These are phyloP conservation scores for Carnegiea gigantea DNA, from an alignment of 179 eudicot species.

Conservation along the genomic window DNA sequence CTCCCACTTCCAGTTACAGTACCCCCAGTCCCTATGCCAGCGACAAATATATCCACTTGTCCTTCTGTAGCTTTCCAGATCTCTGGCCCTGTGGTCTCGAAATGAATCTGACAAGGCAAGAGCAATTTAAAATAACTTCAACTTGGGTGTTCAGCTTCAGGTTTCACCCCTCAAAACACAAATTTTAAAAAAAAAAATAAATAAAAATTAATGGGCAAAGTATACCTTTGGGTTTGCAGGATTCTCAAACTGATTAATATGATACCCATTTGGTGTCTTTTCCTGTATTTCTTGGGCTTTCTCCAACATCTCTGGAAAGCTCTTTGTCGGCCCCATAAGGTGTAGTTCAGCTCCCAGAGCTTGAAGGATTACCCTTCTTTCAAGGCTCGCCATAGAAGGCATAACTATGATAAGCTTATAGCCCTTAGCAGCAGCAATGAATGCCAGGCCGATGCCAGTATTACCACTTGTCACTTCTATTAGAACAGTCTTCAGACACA, in stretches of 20 bases:
- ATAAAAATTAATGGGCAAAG: background rate
- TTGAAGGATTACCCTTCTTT: slow-evolving; percentile 57
- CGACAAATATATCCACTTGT: slow-evolving; percentile 71
- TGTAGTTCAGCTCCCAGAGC: slow-evolving; percentile 74
- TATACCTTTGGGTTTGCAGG: slow-evolving; percentile 62
- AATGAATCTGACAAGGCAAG: slow-evolving; percentile 49
- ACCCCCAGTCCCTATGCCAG: slow-evolving; percentile 88
- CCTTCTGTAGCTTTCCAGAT: slow-evolving; percentile 77
- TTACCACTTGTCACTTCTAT: slow-evolving; percentile 74
- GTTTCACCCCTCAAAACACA: background rate
- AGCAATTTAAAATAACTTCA: background rate
- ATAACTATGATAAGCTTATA: slow-evolving; percentile 65
- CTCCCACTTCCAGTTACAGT: slow-evolving; percentile 74
- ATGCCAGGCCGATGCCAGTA: slow-evolving; percentile 79
- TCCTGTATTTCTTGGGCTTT: slow-evolving; percentile 57
- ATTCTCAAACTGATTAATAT: slow-evolving; percentile 63
- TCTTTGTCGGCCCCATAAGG: slow-evolving; percentile 57
- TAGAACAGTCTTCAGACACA: slow-evolving; percentile 48
- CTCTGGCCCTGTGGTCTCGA: slow-evolving; percentile 94
- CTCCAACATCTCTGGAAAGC: slow-evolving; percentile 47
- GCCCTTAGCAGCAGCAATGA: slow-evolving; percentile 75
- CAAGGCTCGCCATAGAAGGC: slow-evolving; percentile 64
- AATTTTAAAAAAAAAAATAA: no score
- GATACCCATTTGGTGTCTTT: slow-evolving; percentile 51
- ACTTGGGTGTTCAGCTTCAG: background rate